Evolutionary conservation across 495 filamentous ascomycete species (phyloP).

Genomic region (Cercophora samala): DNA sequence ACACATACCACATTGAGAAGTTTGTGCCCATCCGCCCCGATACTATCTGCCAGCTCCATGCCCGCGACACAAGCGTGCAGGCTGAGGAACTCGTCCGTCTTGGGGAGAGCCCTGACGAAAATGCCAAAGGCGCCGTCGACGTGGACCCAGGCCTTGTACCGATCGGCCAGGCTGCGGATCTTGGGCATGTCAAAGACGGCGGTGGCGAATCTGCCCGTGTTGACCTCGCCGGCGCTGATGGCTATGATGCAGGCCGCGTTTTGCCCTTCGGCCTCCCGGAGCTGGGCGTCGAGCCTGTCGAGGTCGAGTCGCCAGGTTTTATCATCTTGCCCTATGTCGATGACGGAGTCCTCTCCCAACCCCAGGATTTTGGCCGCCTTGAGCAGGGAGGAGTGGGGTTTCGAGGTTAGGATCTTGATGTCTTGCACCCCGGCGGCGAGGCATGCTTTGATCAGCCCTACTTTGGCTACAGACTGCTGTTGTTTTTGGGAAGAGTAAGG

Average conservation of each 20-base stretch:
- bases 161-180: slow-evolving; percentile 66
- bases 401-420: slow-evolving; percentile 73
- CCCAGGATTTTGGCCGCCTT: slow-evolving; percentile 83
- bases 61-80: slow-evolving; percentile 58
- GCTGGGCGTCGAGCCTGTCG: slow-evolving; percentile 50
- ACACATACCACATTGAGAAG: slow-evolving; percentile 72
- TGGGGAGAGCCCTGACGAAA: slow-evolving; percentile 65
- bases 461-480: slow-evolving; percentile 64
- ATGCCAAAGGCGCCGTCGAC: slow-evolving; percentile 89
- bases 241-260: slow-evolving; percentile 68
- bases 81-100: slow-evolving; percentile 54
- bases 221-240: slow-evolving; percentile 83
- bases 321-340: slow-evolving; percentile 52
- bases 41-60: slow-evolving; percentile 82
- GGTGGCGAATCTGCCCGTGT: slow-evolving; percentile 81
- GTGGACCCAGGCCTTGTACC: slow-evolving; percentile 81
- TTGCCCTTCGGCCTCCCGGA: slow-evolving; percentile 45
- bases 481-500: slow-evolving; percentile 18
- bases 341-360: slow-evolving; percentile 67
- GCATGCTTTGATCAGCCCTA: slow-evolving; percentile 67
- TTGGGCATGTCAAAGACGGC: slow-evolving; percentile 56
- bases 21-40: slow-evolving; percentile 85
- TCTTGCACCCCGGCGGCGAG: slow-evolving; percentile 57
- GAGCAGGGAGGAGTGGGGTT: slow-evolving; percentile 74
- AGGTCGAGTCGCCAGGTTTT: slow-evolving; percentile 65